Evolutionary conservation across 2,329 filamentous ascomycete species (phyloP).

Genomic region (Huntiella omanensis): DNA sequence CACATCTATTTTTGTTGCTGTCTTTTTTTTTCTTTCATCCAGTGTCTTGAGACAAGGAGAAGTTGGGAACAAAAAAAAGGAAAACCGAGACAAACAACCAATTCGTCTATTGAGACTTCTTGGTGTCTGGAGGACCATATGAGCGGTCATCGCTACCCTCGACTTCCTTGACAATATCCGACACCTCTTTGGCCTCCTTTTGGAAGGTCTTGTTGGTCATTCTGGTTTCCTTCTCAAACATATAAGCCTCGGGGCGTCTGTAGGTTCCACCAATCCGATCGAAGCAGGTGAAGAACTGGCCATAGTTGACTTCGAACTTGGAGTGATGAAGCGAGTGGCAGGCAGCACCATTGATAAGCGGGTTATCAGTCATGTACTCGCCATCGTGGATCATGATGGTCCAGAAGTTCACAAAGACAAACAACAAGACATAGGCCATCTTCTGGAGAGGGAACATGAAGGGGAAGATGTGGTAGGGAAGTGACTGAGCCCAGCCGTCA

Average conservation of each 20-base stretch:
- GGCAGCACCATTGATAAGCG: slow-evolving; percentile 84
- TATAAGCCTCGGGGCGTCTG: slow-evolving; percentile 63
- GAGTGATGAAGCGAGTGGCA: slow-evolving; percentile 67
- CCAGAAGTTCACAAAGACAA: slow-evolving; percentile 91
- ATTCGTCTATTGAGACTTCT: slow-evolving; percentile 25
- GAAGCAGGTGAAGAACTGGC: slow-evolving; percentile 85
- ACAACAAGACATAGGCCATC: slow-evolving; percentile 67
- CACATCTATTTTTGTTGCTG: too few relatives aligned
- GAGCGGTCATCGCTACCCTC: slow-evolving; percentile 34
- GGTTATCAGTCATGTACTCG: slow-evolving; percentile 78
- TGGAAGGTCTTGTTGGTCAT: slow-evolving; percentile 68
- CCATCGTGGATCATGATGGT: slow-evolving; percentile 92
- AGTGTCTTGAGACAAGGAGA: background rate
- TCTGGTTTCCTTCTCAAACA: slow-evolving; percentile 72
- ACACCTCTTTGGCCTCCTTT: slow-evolving; percentile 57
- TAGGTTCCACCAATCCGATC: slow-evolving; percentile 78
- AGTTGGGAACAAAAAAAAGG: background rate
- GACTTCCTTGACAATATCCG: slow-evolving; percentile 56
- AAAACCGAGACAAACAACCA: background rate
- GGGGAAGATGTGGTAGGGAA: slow-evolving; percentile 86
- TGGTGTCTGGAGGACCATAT: slow-evolving; percentile 23
- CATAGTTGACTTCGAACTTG: slow-evolving; percentile 50
- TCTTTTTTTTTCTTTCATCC: too few relatives aligned
- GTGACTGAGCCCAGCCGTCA: slow-evolving; percentile 72
- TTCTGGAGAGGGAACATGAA: slow-evolving; percentile 89